Conservation (phyloP, 495 filamentous ascomycete genomes). For the Penicillium pancosmium region DNA sequence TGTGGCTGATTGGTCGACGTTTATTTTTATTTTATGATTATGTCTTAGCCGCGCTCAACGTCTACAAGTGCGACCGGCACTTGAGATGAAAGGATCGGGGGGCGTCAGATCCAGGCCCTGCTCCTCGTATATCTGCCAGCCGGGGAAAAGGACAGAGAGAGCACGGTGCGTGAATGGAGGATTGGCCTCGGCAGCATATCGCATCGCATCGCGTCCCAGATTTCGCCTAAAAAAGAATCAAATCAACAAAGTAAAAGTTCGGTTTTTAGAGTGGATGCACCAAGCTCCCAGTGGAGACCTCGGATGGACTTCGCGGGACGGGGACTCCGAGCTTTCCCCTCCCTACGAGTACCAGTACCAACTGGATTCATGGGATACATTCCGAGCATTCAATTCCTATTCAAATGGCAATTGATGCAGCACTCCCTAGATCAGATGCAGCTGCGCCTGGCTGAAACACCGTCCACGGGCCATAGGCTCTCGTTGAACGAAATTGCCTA, state of each 20-base stretch:
- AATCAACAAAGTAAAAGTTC: conserved; percentile 10
- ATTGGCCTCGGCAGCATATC: not conserved
- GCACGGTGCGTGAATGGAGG: no score
- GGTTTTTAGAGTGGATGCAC: conserved; percentile 5
- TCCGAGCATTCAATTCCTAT: not conserved
- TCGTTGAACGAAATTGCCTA: conserved; percentile 30
- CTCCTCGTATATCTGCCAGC: no score
- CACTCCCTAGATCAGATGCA: conserved; percentile 18
- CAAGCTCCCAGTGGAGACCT: conserved; percentile 29
- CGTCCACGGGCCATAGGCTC: conserved; percentile 32
- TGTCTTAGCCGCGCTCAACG: conserved; percentile 11
- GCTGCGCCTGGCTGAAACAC: conserved; percentile 30
- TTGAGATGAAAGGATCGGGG: conserved; percentile 2
- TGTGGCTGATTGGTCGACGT: conserved; percentile 13
- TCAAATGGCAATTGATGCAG: not conserved
- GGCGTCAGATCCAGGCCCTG: not conserved
- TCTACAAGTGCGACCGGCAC: conserved; percentile 10
- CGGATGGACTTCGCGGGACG: conserved; percentile 25
- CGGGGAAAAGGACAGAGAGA: no score
- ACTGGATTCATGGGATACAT: not conserved
- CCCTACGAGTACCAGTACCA: not conserved
- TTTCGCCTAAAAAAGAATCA: conserved; percentile 12
- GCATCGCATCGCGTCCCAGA: conserved; percentile 12
- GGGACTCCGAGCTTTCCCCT: conserved; percentile 15
- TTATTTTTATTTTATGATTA: conserved; percentile 2